Base-by-base conservation (phyloP, 2,329 filamentous ascomycete species). In the Beauveria medogensis region DNA sequence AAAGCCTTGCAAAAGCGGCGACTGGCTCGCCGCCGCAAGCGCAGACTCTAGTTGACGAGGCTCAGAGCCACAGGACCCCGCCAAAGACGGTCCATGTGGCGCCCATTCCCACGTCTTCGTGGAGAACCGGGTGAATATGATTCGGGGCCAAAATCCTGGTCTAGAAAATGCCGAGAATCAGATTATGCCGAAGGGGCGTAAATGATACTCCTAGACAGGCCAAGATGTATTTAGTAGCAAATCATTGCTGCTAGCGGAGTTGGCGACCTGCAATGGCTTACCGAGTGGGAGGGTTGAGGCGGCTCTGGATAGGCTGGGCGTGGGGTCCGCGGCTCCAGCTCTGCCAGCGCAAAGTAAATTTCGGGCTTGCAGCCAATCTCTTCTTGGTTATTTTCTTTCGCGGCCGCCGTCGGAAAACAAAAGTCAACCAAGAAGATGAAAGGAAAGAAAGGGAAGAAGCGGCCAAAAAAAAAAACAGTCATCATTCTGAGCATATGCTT, bases 261-360 rank as follows among this genome's bases (percentile, higher is more conserved):
- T 46, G 44, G 10, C 20, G 12, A 5, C 52, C 37, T 20, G 37
- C 34, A 16, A 55, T 44, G 54, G 46, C 48, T 59, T 46, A 18
- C 44, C n/a, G 20, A 14, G 48, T 43, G 37, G 57, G 48, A 53
- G 57, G 57, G 57, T 30, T 59, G 57, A 37, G 30, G 57, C 26
- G 40, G 48, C 57, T 54, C 50, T 53, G 57, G 57, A 59, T 59
- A 59, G 57, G 57, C 57, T 51, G 48, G 41, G 8, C 5, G 37
- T 16, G 57, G 57, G 57, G n/a, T 16, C 53, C 37, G 22, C 40
- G 41, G 53, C 40, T 53, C 34, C 46, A 48, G 34, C 9, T 30
- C 22, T 40, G 52, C 34, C 52, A 54, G 20, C 34, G 34, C n/a
- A 37, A 50, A 28, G 30, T n/a, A 41, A 14, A 7, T 43, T 43